Evolutionary conservation across 352 stramenopile species (phyloP).

Genomic region (Phytophthora macrochlamydospora): DNA sequence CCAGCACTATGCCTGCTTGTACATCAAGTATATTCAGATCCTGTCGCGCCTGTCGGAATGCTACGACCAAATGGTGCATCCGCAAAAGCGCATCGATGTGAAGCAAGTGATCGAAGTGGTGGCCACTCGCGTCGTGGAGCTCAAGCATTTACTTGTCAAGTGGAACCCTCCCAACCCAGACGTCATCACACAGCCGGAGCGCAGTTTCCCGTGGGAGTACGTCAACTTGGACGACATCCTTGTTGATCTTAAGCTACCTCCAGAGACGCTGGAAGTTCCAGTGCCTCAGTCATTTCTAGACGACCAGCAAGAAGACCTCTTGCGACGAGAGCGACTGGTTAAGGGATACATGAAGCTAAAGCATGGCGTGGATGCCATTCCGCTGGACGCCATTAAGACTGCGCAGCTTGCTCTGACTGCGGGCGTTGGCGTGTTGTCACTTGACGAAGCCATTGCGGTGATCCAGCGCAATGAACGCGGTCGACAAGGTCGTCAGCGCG

Average conservation of each 20-base stretch:
- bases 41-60: slow-evolving; percentile 89
- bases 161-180: slow-evolving; percentile 94
- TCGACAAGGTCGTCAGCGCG: slow-evolving; percentile 87
- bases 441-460: slow-evolving; percentile 87
- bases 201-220: slow-evolving; percentile 95
- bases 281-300: slow-evolving; percentile 92
- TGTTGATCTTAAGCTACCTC: slow-evolving; percentile 93
- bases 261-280: slow-evolving; percentile 90
- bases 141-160: slow-evolving; percentile 93
- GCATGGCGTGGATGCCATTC: slow-evolving; percentile 75
- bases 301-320: slow-evolving; percentile 66
- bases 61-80: slow-evolving; percentile 95
- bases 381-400: slow-evolving; percentile 47
- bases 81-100: slow-evolving; percentile 95
- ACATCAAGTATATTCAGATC: slow-evolving; percentile 96
- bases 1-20: slow-evolving; percentile 94
- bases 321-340: slow-evolving; percentile 84
- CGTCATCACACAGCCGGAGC: slow-evolving; percentile 73
- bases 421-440: slow-evolving; percentile 29
- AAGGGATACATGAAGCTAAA: slow-evolving; percentile 92
- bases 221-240: slow-evolving; percentile 93
- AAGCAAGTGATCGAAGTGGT: slow-evolving; percentile 93
- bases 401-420: slow-evolving; percentile 30
- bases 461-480: slow-evolving; percentile 92
- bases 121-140: slow-evolving; percentile 85